Conservation (phyloP, 2,329 filamentous ascomycete species). For the Mariannaea elegans region DNA sequence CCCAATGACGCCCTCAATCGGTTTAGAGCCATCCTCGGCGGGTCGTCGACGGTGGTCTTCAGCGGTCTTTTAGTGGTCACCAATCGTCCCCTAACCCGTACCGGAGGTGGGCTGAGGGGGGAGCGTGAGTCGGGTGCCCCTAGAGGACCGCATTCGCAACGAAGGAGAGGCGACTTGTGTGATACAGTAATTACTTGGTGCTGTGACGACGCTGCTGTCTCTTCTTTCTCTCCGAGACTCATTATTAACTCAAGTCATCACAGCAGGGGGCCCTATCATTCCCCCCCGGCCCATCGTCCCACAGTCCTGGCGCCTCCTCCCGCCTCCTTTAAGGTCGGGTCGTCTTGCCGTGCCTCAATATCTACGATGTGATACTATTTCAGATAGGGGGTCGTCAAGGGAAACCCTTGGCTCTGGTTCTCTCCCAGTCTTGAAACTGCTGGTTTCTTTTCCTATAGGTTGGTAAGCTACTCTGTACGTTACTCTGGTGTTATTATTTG, state of each 20-base stretch:
- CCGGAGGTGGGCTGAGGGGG: constrained; percentile 13
- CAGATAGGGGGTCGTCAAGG: constrained; percentile 12
- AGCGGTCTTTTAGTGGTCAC: constrained; percentile 11
- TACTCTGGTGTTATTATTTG: background rate
- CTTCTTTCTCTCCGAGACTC: background rate
- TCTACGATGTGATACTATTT: constrained; percentile 11
- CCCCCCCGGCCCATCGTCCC: constrained; percentile 9
- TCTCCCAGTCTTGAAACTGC: constrained; percentile 3
- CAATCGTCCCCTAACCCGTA: background rate
- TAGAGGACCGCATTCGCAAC: background rate
- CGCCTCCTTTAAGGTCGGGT: background rate
- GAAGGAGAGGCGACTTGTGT: too few species aligned
- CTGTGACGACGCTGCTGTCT: background rate
- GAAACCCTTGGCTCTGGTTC: constrained; percentile 1
- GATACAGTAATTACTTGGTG: background rate
- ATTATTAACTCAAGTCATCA: background rate
- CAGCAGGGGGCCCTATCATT: background rate
- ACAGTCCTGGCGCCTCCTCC: constrained; percentile 6
- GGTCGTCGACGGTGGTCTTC: background rate
- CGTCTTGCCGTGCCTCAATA: background rate
- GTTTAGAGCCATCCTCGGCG: background rate
- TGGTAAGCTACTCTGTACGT: background rate
- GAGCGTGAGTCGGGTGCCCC: background rate
- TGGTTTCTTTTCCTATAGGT: background rate
- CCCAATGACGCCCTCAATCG: constrained; percentile 9